These are phyloP conservation scores for Vanderwaltozyma yarrowii DNA, from an alignment of 805 yeast genomes.

Conservation along the genomic window DNA sequence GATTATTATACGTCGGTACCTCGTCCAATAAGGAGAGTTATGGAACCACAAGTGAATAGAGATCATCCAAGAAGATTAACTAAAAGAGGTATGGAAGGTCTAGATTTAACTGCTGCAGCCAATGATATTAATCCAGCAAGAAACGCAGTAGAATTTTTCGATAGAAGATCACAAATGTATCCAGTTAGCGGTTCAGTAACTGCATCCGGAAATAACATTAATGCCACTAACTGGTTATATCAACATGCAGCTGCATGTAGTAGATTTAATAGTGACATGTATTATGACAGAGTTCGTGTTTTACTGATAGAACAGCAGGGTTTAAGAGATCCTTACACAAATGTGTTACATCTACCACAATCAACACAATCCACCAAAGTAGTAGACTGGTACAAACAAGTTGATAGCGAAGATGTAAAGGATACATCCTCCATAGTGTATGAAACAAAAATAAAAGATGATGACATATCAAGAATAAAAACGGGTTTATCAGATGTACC, in stretches of 20 bases:
- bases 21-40: constrained; percentile 45
- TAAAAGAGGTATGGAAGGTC: constrained; percentile 10
- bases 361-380: constrained; percentile 61
- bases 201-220: constrained; percentile 27
- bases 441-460: constrained; percentile 38
- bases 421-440: constrained; percentile 31
- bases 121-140: constrained; percentile 23
- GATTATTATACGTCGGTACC: constrained; percentile 71
- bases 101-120: constrained; percentile 6
- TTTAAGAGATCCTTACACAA: constrained; percentile 72
- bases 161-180: constrained; percentile 19
- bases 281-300: constrained; percentile 45
- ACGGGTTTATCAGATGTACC: constrained; percentile 63
- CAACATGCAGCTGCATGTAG: constrained; percentile 75
- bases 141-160: constrained; percentile 32
- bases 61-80: constrained; percentile 2
- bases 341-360: constrained; percentile 63
- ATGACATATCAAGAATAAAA: constrained; percentile 36
- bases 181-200: constrained; percentile 28
- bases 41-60: constrained; percentile 9
- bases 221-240: constrained; percentile 73
- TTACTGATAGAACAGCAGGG: constrained; percentile 41
- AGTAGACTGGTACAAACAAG: constrained; percentile 16
- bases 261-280: constrained; percentile 54
- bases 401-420: constrained; percentile 12